Conservation (phyloP, 768 basidiomycete species). For the Tulasnella sp. region DNA sequence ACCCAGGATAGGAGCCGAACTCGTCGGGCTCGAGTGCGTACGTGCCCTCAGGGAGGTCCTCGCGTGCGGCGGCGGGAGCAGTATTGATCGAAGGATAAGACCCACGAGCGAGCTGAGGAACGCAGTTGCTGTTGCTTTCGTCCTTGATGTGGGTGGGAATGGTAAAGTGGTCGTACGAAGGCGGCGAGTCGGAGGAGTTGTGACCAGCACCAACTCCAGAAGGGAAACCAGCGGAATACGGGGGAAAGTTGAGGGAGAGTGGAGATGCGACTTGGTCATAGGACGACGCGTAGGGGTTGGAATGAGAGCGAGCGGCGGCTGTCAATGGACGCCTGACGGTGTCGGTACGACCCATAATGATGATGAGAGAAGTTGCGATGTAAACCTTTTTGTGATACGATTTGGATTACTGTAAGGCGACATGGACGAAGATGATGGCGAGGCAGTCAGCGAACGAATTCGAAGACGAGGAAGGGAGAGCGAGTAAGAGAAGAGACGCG, state of each 20-base stretch:
- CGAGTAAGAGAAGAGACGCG: too few species aligned
- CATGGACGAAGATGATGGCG: too few species aligned
- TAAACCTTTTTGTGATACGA: too few species aligned
- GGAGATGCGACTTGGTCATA: neutral
- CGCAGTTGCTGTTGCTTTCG: too few species aligned
- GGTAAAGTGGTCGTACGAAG: too few species aligned
- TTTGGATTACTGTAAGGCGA: too few species aligned
- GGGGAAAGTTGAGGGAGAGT: neutral
- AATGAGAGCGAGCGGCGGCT: neutral
- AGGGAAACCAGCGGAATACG: neutral
- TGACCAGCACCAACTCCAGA: neutral
- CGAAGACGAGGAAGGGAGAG: too few species aligned
- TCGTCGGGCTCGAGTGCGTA: conserved; percentile 16
- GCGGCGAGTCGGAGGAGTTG: neutral
- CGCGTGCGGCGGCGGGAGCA: neutral
- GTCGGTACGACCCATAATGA: neutral
- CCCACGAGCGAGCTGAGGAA: neutral
- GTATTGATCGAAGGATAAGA: neutral
- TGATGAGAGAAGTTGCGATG: neutral
- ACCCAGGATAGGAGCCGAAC: conserved; percentile 32
- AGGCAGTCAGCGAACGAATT: too few species aligned
- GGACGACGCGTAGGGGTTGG: neutral
- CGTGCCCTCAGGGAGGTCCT: conserved; percentile 7
- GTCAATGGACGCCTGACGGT: neutral
- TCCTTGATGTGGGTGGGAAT: too few species aligned